Evolutionary conservation across 768 basidiomycete species (phyloP).

Genomic region (Tricholoma sp.): DNA sequence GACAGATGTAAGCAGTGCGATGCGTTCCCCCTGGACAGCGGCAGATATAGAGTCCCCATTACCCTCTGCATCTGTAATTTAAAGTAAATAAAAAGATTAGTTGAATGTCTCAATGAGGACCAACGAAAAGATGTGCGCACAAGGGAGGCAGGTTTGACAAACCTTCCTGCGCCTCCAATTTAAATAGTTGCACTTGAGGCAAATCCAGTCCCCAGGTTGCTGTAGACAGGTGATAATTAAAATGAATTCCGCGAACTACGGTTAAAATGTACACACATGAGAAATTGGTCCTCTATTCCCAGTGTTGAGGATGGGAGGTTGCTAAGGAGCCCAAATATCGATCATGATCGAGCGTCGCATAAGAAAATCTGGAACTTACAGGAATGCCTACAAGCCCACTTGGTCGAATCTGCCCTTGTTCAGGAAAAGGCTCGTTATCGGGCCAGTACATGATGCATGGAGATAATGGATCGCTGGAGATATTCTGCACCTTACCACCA

Average conservation of each 20-base stretch:
- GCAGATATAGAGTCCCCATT: constrained; percentile 85
- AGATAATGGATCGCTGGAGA: constrained; percentile 63
- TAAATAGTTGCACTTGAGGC: constrained; percentile 78
- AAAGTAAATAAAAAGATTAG: constrained; percentile 5
- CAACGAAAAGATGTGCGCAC: constrained; percentile 37
- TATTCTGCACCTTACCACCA: constrained; percentile 76
- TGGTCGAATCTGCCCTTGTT: constrained; percentile 74
- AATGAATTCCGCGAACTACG: neutral
- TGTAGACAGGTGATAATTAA: constrained; percentile 19
- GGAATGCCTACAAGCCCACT: constrained; percentile 46
- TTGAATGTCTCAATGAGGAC: neutral
- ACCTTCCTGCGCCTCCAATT: constrained; percentile 88
- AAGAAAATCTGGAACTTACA: constrained; percentile 28
- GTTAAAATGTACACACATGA: constrained; percentile 49
- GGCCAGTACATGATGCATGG: constrained; percentile 91
- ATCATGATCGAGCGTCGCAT: constrained; percentile 6
- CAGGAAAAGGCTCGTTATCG: constrained; percentile 80
- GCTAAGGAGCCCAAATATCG: constrained; percentile 33
- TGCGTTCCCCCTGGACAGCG: constrained; percentile 80
- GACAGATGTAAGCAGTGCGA: constrained; percentile 72
- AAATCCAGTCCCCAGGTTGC: constrained; percentile 82
- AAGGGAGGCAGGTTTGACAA: constrained; percentile 84
- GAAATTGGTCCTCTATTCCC: constrained; percentile 86
- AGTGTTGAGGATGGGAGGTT: constrained; percentile 84
- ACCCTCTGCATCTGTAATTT: constrained; percentile 67